phyloP scores from a whole-genome alignment of 2,329 filamentous ascomycete species.

The Fusarium sp. region DNA sequence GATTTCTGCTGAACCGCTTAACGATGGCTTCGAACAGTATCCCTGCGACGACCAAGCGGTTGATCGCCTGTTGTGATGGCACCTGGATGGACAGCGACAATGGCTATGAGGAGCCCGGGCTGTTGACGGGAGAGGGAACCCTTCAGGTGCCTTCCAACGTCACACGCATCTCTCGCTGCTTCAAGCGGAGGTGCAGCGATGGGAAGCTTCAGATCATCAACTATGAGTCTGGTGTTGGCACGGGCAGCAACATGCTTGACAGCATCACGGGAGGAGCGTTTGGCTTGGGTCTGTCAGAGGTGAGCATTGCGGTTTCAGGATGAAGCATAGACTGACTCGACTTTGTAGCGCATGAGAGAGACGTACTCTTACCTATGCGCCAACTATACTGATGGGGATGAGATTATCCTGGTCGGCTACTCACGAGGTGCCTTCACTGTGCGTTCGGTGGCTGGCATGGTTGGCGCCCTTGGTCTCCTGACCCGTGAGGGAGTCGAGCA shows the following conservation, averaged over 20 bases:
- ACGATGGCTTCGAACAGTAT: constrained; percentile 10
- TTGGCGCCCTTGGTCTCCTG: constrained; percentile 63
- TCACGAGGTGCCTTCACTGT: constrained; percentile 70
- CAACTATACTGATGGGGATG: constrained; percentile 70
- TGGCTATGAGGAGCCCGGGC: constrained; percentile 57
- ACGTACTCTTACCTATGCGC: constrained; percentile 72
- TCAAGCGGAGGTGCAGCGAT: constrained; percentile 64
- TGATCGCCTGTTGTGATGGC: constrained; percentile 66
- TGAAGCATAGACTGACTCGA: constrained; percentile 13
- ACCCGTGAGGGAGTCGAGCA: constrained; percentile 65
- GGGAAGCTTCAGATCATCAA: constrained; percentile 69
- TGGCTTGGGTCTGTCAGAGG: constrained; percentile 66
- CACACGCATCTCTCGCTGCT: constrained; percentile 69
- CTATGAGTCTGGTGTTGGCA: constrained; percentile 72
- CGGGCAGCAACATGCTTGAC: constrained; percentile 62
- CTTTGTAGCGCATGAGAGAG: constrained; percentile 65
- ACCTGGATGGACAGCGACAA: constrained; percentile 68
- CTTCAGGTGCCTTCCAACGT: constrained; percentile 70
- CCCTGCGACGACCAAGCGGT: constrained; percentile 54
- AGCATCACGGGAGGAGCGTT: constrained; percentile 66
- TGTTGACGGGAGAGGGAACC: constrained; percentile 53
- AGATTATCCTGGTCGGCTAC: constrained; percentile 69
- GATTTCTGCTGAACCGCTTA: background rate
- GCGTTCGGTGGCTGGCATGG: constrained; percentile 67
- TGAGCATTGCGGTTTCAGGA: constrained; percentile 40